Percentiles rank a stretch among this genome's conserved stretches.
These are phyloP conservation scores for Spiraea crenata DNA, from an alignment of 331 rosid species.

Conservation along the genomic window DNA sequence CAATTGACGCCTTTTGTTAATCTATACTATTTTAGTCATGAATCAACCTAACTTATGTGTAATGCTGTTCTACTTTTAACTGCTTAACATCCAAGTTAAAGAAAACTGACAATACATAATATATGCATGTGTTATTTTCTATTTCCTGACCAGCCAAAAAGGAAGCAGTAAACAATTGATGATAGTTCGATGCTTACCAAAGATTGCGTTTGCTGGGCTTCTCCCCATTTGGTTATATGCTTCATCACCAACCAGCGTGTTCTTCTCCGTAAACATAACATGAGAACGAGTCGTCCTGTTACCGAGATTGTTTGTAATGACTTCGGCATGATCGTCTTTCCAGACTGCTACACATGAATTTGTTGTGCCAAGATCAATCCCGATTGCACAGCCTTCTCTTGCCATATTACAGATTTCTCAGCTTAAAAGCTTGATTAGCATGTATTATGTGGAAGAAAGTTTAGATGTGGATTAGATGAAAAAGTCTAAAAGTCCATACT, in stretches of 20 bases:
- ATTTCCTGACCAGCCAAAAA: too few relatives aligned
- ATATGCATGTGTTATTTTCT: too few relatives aligned
- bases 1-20: too few relatives aligned
- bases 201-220: constrained; percentile 47
- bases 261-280: constrained; percentile 45
- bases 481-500: too few relatives aligned
- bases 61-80: too few relatives aligned
- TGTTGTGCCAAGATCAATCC: constrained; percentile 29
- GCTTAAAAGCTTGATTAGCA: not conserved
- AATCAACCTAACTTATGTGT: too few relatives aligned
- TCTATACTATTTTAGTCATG: too few relatives aligned
- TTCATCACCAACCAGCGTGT: constrained; percentile 52
- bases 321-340: constrained; percentile 51
- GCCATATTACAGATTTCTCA: not conserved
- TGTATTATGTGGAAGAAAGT: not conserved
- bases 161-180: too few relatives aligned
- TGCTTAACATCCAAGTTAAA: too few relatives aligned
- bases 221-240: constrained; percentile 52
- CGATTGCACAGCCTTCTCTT: not conserved
- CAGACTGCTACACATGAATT: constrained; percentile 56
- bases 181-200: constrained; percentile 22
- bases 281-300: constrained; percentile 57
- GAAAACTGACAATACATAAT: too few relatives aligned
- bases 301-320: constrained; percentile 54
- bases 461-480: too few relatives aligned